These are phyloP conservation scores for Cucumis hystrix DNA, from an alignment of 306 rosid species.

Conservation along the genomic window DNA sequence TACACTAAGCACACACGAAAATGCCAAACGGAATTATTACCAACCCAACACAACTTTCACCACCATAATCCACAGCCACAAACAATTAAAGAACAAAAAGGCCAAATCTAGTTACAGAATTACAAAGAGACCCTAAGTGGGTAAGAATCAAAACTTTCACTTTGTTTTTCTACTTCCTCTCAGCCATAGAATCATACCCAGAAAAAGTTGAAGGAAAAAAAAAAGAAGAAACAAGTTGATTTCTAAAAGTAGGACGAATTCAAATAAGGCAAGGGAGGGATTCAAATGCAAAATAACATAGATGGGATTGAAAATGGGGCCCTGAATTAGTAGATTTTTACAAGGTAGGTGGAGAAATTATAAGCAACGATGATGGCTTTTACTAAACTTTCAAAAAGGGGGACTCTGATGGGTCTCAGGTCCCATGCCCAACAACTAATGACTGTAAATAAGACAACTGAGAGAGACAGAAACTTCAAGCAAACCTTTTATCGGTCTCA, in stretches of 20 bases:
- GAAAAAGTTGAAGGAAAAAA: not conserved
- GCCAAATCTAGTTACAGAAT: not conserved
- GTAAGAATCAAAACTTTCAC: not conserved
- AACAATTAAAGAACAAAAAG: not conserved
- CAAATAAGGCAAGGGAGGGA: not conserved
- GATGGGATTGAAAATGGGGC: not conserved
- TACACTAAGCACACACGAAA: not conserved
- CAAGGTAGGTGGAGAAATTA: not conserved
- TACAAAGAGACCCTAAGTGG: not conserved
- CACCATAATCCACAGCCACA: not conserved
- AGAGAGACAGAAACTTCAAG: not conserved
- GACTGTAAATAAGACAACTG: not conserved
- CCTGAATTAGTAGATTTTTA: not conserved
- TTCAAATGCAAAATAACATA: not conserved
- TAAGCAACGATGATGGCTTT: not conserved
- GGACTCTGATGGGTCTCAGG: not conserved
- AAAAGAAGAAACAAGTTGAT: not conserved
- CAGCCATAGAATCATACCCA: not conserved
- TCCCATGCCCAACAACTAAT: not conserved
- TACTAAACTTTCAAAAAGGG: not conserved
- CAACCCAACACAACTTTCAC: not conserved
- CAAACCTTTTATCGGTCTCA: not conserved
- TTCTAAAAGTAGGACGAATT: not conserved
- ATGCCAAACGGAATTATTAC: not conserved
- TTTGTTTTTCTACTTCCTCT: not conserved